These are phyloP conservation scores for Craterostigma plantagineum DNA, from an alignment of 257 asterid species.

Conservation along the genomic window DNA sequence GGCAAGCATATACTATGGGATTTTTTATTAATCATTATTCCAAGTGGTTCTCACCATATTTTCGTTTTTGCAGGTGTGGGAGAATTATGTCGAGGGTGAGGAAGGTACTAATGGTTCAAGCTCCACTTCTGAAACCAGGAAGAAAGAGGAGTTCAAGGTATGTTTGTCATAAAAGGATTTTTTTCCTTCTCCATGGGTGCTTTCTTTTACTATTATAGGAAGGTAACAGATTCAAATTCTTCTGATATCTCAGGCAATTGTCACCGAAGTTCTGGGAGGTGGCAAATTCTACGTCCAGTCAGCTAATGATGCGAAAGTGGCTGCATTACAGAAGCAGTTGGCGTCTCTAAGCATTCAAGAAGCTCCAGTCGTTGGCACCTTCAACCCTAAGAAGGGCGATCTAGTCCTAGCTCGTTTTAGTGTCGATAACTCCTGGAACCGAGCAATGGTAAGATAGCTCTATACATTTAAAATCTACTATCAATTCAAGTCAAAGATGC, in stretches of 20 bases:
- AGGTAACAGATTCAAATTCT: no score
- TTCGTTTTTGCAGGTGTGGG: slow-evolving; percentile 41
- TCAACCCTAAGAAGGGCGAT: slow-evolving; percentile 86
- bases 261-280: slow-evolving; percentile 81
- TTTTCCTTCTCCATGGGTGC: no score
- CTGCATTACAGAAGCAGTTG: slow-evolving; percentile 67
- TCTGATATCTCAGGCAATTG: slow-evolving; percentile 32
- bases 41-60: slow-evolving; percentile 5
- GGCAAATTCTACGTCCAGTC: slow-evolving; percentile 84
- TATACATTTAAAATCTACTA: no score
- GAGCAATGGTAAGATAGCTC: slow-evolving; percentile 30
- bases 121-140: slow-evolving; percentile 31
- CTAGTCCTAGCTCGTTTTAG: slow-evolving; percentile 70
- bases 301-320: slow-evolving; percentile 69
- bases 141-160: slow-evolving; percentile 76
- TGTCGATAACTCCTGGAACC: slow-evolving; percentile 94
- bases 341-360: slow-evolving; percentile 68
- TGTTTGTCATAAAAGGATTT: neutral
- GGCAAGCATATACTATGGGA: slow-evolving; percentile 19
- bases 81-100: slow-evolving; percentile 59
- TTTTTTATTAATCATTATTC: neutral
- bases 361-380: slow-evolving; percentile 66
- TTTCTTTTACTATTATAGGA: no score
- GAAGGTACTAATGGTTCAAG: slow-evolving; percentile 37
- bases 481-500: no score